Evolutionary conservation across 2,329 filamentous ascomycete genomes (phyloP), one percentile per base, ranked within the genome.

Genomic region (Neospermospora avenae): DNA sequence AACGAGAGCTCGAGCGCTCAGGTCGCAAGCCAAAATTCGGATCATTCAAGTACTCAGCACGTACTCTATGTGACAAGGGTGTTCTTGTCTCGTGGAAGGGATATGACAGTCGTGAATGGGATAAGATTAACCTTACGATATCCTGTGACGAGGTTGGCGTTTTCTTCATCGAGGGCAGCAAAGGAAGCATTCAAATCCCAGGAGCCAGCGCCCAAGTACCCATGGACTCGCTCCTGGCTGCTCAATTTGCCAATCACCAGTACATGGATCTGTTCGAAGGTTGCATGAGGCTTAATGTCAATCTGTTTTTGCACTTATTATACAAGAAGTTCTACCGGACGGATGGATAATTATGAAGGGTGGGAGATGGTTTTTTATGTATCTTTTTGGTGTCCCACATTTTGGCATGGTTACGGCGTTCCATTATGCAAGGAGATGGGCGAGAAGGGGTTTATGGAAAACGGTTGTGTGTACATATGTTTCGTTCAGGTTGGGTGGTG

Each of bases 241-340:
- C 95, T 55, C 96, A 99, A 76, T 99, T 97, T 74, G 95, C 98
- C 76, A 92, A 95, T 68, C 90, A 92, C 70, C 92, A 97, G 77
- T 96, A 96, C 74, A 93, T 98, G 85, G 92, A 91, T 71, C 81
- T 98, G 62, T 99, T 99, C 71, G 91, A 96, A 73, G 87, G 88
- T 57, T 84, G 83, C 65, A 81, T 97, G 72, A 88, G 89, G 76
- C 83, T 99, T 71, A 98, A 98, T 75, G 95, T 99, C 71, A 99
- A 99, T 78, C 76, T 99, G 72, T 85, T 99, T 77, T 81, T 99
- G 80, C 95, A 99, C 81, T 80, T 98, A 75, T 84, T 99, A 68
- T 98, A 98, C 81, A 96, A 96, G 84, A 99, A 99, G 82, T 99
- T 99, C 76, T 99, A 99, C 74, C 80, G 85, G 63, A 88, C 86